phyloP scores from a whole-genome alignment of 768 basidiomycete species.

The Gymnopilus junonius region DNA sequence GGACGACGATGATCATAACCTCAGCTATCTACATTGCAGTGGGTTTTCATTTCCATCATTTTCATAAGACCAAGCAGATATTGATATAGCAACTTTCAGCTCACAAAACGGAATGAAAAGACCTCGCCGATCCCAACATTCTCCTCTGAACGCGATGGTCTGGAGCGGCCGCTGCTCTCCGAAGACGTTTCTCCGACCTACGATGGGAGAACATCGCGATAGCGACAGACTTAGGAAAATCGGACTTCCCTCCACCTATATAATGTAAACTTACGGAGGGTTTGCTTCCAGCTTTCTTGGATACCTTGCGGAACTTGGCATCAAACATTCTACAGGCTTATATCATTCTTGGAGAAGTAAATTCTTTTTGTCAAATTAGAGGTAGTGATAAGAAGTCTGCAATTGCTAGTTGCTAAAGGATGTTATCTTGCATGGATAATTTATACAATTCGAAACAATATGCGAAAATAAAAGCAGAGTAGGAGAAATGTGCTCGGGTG shows the following conservation, averaged over 20 bases:
- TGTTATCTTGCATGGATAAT: not conserved
- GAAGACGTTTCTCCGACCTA: not conserved
- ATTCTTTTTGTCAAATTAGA: no score
- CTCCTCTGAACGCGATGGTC: not conserved
- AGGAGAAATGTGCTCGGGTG: no score
- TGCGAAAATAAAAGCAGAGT: not conserved
- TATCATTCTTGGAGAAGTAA: not conserved
- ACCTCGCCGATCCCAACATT: not conserved
- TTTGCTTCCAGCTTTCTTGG: not conserved
- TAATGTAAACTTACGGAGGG: not conserved
- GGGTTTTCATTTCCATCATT: conserved; percentile 25
- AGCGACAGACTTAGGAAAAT: not conserved
- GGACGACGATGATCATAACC: conserved; percentile 65
- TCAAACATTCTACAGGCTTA: no score
- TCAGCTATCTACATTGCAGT: conserved; percentile 72
- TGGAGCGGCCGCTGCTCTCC: not conserved
- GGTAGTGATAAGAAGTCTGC: no score
- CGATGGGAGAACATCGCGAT: not conserved
- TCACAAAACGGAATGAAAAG: not conserved
- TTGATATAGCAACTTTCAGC: not conserved
- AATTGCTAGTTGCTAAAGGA: no score
- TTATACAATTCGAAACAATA: not conserved
- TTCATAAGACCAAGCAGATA: no score
- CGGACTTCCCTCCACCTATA: not conserved
- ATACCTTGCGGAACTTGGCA: not conserved